Evolutionary conservation across 2,329 filamentous ascomycete species (phyloP).

Genomic region (Cladosporium oxysporum): DNA sequence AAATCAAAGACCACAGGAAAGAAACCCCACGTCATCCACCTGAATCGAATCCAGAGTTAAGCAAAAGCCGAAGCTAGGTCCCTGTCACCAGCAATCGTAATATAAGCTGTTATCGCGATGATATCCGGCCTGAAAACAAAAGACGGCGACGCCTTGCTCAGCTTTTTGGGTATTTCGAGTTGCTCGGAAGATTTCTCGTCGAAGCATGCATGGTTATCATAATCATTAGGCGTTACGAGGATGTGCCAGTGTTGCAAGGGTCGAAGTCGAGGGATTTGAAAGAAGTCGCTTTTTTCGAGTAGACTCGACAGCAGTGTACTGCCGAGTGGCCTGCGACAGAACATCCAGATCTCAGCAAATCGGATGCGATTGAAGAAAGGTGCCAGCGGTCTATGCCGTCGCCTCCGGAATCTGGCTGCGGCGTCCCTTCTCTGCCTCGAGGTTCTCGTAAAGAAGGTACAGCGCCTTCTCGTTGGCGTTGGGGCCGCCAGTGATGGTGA

Average conservation of each 20-base stretch:
- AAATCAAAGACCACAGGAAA: slow-evolving; percentile 19
- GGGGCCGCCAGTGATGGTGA: slow-evolving; percentile 96
- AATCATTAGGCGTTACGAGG: slow-evolving; percentile 31
- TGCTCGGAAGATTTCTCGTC: slow-evolving; percentile 25
- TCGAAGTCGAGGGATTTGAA: slow-evolving; percentile 7
- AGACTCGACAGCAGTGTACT: slow-evolving; percentile 6
- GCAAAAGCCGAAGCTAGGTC: background rate
- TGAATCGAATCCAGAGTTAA: slow-evolving; percentile 8
- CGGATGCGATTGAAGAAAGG: slow-evolving; percentile 18
- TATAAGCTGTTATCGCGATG: slow-evolving; percentile 15
- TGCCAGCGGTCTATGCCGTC: slow-evolving; percentile 23
- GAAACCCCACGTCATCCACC: slow-evolving; percentile 11
- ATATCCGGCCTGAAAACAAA: slow-evolving; percentile 4
- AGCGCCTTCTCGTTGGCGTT: slow-evolving; percentile 94
- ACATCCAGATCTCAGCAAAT: slow-evolving; percentile 18
- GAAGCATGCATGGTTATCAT: slow-evolving; percentile 32
- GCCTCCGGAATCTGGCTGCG: slow-evolving; percentile 71
- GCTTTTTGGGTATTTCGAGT: slow-evolving; percentile 25
- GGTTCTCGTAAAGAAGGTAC: slow-evolving; percentile 96
- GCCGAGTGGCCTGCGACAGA: slow-evolving; percentile 18
- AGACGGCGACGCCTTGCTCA: slow-evolving; percentile 18
- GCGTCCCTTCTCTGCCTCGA: slow-evolving; percentile 98
- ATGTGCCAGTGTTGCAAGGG: slow-evolving; percentile 23
- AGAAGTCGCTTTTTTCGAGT: background rate
- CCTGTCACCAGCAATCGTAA: slow-evolving; percentile 2